Evolutionary conservation across 495 filamentous ascomycete genomes (phyloP), one percentile per base, ranked within the genome.

Genomic region (Gamarada debralockiae): DNA sequence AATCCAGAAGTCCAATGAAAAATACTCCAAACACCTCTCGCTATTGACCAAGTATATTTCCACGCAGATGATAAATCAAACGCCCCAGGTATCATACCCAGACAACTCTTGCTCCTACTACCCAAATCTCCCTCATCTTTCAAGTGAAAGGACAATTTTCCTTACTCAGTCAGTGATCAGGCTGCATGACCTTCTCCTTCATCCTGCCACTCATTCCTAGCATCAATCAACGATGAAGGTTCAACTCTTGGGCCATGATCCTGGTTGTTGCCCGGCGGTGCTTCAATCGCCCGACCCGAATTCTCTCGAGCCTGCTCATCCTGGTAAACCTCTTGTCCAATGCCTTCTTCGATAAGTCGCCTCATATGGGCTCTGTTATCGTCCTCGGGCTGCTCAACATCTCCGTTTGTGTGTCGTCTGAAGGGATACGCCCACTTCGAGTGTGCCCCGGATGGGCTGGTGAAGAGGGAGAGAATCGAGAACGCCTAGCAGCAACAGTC

Each of bases 181-280:
- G n/a, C n/a, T n/a, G n/a, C n/a, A n/a, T n/a, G n/a, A n/a, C n/a
- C n/a, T 17, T 17, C 43, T 31, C 41, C 17, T n/a, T 56, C 48
- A 45, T 63, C 56, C 34, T 59, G 42, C 62, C 62, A 66, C 43
- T 60, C 62, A 42, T 62, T 68, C 14, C 22, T 38, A 15, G 47
- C 40, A n/a, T 61, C 52, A n/a, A 51, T 36, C 13, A 65, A 42
- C 10, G 40, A 45, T 6, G 63, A 67, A 29, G 59, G 59, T 46
- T 65, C 43, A 14, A 68, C 47, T 20, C 58, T 39, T 34, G 48
- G 34, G 4, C 50, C 50, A 10, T 53, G 44, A 38, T 38, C 20
- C 9, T 37, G 38, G 21, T 18, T 34, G 37, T 46, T 15, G 18
- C 41, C 17, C 3, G n/a, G 9, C 10, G 41, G 17, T 4, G 20